These are phyloP conservation scores for Backusella tarrabulga DNA, from an alignment of 192 early-diverging fungal species.

Conservation along the genomic window DNA sequence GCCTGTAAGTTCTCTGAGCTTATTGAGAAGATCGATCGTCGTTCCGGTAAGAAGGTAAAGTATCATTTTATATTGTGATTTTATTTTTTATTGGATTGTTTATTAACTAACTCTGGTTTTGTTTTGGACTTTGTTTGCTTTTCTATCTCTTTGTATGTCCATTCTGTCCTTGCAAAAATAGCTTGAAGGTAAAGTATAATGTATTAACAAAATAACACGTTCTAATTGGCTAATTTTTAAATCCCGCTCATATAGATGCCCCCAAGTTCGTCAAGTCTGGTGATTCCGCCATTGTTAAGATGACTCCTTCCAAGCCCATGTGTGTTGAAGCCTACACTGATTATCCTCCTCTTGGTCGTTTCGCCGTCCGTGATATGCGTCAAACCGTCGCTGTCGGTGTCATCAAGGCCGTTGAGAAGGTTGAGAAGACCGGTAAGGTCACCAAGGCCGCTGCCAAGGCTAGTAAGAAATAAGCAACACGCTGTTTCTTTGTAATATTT, in stretches of 20 bases:
- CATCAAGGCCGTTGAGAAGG: conserved; percentile 91
- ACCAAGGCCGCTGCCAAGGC: conserved; percentile 81
- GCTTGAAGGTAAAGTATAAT: too few species aligned
- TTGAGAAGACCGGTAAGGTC: conserved; percentile 69
- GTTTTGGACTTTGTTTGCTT: not conserved
- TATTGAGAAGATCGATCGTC: conserved; percentile 93
- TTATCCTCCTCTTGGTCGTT: conserved; percentile 95
- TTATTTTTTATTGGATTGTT: not conserved
- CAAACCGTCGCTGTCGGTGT: conserved; percentile 98
- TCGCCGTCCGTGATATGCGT: conserved; percentile 98
- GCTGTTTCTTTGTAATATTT: not conserved
- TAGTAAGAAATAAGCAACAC: conserved; percentile 69
- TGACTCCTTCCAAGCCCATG: conserved; percentile 95
- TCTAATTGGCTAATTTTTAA: too few species aligned
- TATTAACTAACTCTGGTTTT: not conserved
- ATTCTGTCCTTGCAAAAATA: not conserved
- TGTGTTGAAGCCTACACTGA: conserved; percentile 93
- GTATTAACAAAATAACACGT: too few species aligned
- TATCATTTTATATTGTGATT: not conserved
- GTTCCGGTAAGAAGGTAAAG: conserved; percentile 81
- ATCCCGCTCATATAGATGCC: conserved; percentile 65
- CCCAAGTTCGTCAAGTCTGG: conserved; percentile 97
- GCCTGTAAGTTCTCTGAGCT: conserved; percentile 96
- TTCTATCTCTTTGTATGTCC: not conserved
- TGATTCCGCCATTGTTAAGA: conserved; percentile 94